Evolutionary conservation across 768 basidiomycete species (phyloP), one percentile per base, ranked within the genome.

Genomic region (Leucocoprinus birnbaumii): DNA sequence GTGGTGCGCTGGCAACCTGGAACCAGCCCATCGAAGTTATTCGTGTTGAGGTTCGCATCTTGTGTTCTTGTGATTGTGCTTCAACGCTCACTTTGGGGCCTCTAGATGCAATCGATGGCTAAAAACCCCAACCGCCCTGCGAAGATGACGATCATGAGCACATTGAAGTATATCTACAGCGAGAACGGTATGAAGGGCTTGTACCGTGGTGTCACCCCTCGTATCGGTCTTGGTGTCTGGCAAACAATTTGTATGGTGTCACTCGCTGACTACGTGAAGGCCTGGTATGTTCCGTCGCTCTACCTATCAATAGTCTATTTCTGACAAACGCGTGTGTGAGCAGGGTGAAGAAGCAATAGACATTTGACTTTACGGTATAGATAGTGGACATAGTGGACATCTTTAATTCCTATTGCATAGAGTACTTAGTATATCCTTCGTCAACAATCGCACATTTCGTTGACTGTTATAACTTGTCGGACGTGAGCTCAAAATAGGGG

Each of bases 181-280:
- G 92, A 94, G 73, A 98, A 96, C 69, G 97, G 97, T 51, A 78
- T 99, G 65, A 94, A 90, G 72, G 97, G 96, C 27, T 78, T 99
- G 27, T 99, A 99, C 79, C 87, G 97, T 47, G 97, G 97, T 63
- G 96, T 99, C 19, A 92, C 94, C 0, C 97, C 97, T 56, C 91
- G 97, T 56, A 92, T 99, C 64, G 97, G 85, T 59, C 84, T 99
- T 57, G 94, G 96, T 57, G 82, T 96, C 67, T 97, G 94, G 94
- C 94, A 97, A 73, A 97, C 94, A 6, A 80, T 98, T 62, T 99
- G 97, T 80, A 99, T 99, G 96, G 96, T 98, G 62, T 94, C 92
- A 19, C 88, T 98, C 60, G 94, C 95, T 18, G 95, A 98, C 73
- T 94, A 94, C 66, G 94, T 98, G 60, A 96, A 94, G 70, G 79